Base-by-base conservation (phyloP, 2,329 filamentous ascomycete species). In the Drechslerella coelobrocha region DNA sequence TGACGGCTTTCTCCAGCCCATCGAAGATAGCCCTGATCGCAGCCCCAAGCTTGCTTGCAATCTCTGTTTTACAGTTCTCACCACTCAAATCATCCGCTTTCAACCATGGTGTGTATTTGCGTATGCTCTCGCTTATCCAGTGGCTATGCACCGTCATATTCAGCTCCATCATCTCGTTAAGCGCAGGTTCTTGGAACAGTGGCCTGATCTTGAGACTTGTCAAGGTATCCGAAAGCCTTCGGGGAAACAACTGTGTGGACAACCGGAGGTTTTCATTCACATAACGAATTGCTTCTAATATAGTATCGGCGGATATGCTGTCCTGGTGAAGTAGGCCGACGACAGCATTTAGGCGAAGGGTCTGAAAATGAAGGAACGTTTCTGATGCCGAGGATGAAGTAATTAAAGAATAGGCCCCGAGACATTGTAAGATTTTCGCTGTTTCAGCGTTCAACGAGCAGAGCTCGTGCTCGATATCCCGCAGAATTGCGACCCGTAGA, bases 81-180 rank as follows among this genome's bases (percentile, higher is more conserved):
- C 47, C 48, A n/a, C 59, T 71, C 39, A 76, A 51, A 62, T 86
- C 83, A 61, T 85, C 85, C 61, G 87, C 81, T 48, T 85, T 84
- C 19, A 87, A 84, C 83, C 85, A 88, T 1, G 86, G 86, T 1
- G 84, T 87, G 74, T 88, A 89, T 51, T 84, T 84, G n/a, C 81
- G 82, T 50, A 88, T 83, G 61, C 88, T 85, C 0, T 84, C 81
- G 7, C 84, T 79, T n/a, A 88, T 81, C 83, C 86, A 88, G 9
- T 81, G 79, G 41, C 82, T 82, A 72, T 87, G 81, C 12, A 86
- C 78, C 68, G 87, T 85, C 39, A 89, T 79, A 53, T 84, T 83
- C 5, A 88, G 78, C 52, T 85, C 84, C 43, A 82, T 79, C 1
- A 87, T 75, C 0, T 78, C 76, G 29, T 79, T 79, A 8, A 88